phyloP scores from a whole-genome alignment of 495 filamentous ascomycete species.

The Schizothecium vesticola region DNA sequence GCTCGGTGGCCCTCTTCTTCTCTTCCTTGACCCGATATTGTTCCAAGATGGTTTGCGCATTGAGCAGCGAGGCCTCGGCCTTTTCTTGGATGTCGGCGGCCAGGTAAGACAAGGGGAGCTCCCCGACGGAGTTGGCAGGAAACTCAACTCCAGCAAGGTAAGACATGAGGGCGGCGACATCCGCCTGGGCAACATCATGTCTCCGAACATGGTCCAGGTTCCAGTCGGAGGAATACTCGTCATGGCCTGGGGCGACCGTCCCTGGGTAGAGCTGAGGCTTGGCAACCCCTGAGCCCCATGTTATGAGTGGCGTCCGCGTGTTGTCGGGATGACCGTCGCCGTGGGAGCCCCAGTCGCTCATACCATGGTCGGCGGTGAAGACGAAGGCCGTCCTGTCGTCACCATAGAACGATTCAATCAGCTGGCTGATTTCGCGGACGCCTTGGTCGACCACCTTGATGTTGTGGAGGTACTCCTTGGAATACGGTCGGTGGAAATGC shows the following conservation, averaged over 20 bases:
- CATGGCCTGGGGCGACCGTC: slow-evolving; percentile 67
- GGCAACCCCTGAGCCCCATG: slow-evolving; percentile 90
- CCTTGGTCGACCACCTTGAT: slow-evolving; percentile 92
- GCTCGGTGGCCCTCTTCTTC: slow-evolving; percentile 65
- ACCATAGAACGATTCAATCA: slow-evolving; percentile 86
- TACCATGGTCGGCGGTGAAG: slow-evolving; percentile 97
- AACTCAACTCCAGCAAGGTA: slow-evolving; percentile 88
- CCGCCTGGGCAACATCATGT: slow-evolving; percentile 90
- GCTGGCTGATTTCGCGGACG: slow-evolving; percentile 69
- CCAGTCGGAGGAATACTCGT: slow-evolving; percentile 92
- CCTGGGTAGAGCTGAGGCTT: slow-evolving; percentile 55
- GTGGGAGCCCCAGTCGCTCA: slow-evolving; percentile 98
- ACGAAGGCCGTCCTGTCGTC: slow-evolving; percentile 91
- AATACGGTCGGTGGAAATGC: slow-evolving; percentile 84
- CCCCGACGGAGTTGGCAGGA: slow-evolving; percentile 93
- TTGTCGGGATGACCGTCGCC: slow-evolving; percentile 98
- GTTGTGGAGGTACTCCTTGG: slow-evolving; percentile 89
- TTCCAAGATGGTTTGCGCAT: slow-evolving; percentile 84
- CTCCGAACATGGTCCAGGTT: slow-evolving; percentile 70
- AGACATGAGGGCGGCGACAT: slow-evolving; percentile 94
- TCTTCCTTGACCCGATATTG: slow-evolving; percentile 97
- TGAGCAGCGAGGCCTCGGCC: slow-evolving; percentile 79
- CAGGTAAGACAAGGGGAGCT: slow-evolving; percentile 80
- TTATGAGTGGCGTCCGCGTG: slow-evolving; percentile 87
- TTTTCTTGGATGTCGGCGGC: slow-evolving; percentile 66